Base-by-base conservation (phyloP, 129 eudicot genomes). In the Saussurea involucrata region DNA sequence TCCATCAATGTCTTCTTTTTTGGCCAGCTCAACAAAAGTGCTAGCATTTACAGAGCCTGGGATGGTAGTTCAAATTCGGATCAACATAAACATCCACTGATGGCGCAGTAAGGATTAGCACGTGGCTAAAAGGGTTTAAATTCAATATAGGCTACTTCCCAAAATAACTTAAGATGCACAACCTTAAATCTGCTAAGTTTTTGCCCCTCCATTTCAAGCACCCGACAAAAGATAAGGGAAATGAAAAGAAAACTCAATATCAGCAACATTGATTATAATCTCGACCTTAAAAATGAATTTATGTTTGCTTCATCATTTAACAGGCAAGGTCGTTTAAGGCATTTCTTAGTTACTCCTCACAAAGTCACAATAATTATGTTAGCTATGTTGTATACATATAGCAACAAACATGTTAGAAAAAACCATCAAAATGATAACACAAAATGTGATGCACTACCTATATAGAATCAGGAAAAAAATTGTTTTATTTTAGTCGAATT, bases 21-120 rank as follows among this genome's bases (percentile, higher is more conserved):
- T 90, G 13, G 98, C 98, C 73, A 92, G 92, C 27, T 92, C 96
- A 67, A 96, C 90, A 18, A 85, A 90, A 84, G 90, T 92, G 68
- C 88, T 92, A 0, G 93, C 98, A 74, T 95, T 95, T 63, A 95
- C 98, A 73, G 98, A 91, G 74, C 98, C 98, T 95, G 90, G 58
- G 25, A 42, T 60, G 66, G 66, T 4, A 31, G 57, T 53, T 34
- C 3, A 37, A 68, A 10, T 33, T 68, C 24, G 4, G 44, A 66
- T 73, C 9, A n/a, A n/a, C n/a, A n/a, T n/a, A n/a, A n/a, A n/a
- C n/a, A 63, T 55, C 58, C 81, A 58, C 31, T 69, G 15, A 58
- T 69, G 24, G 64, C 20, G 27, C 25, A 58, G 12, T 58, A 58
- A 58, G 4, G 60, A 58, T 58, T 18, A 20, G 64, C 64, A 58